Base-by-base conservation (phyloP, 257 asterid species). In the Nicotiana obtusifolia region DNA sequence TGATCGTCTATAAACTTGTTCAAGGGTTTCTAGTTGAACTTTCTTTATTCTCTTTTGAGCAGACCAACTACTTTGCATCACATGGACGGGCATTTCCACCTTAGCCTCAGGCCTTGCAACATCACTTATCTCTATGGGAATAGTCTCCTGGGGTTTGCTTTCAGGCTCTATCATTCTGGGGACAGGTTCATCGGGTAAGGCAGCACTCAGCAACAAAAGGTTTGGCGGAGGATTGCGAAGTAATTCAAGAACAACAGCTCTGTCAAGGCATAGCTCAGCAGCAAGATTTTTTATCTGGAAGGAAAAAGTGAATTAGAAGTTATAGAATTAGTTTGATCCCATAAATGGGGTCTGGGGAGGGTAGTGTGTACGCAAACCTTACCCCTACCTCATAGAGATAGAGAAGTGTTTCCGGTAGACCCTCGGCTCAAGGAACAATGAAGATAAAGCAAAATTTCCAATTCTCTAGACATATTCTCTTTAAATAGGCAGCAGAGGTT, bases 201-300 rank as follows among this genome's bases (percentile, higher is more conserved):
- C 83, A 78, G 93, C 97, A 87, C 97, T 91, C 97, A 95, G 24
- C 91, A 92, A 86, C 35, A 94, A 86, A 35, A 95, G 97, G 85
- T 85, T 88, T 15, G 94, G 95, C 60, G 97, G 97, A 84, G 98
- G 98, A 79, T 95, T 97, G 11, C 97, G 97, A 62, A 95, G 97
- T 81, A 95, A 81, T 81, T 88, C 84, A 61, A 95, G 91, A 81
- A 95, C 97, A 54, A 90, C 81, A 31, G 94, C 92, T 90, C 99
- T 91, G 84, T 95, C 97, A 78, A 94, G 94, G 83, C 98, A 91
- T 41, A 93, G 87, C 0, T 95, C 99, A 73, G 94, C 97, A 31
- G 97, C 97, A 80, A 95, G 97, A 83, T 81, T 92, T 78, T 94
- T 95, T 28, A 95, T 94, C 99, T 95, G 94, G 88, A 89, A 82